A percentile compares a stretch with the other conserved stretches of the same genome.
phyloP scores from a whole-genome alignment of 345 rosid genomes.

The Lagerstroemia speciosa region DNA sequence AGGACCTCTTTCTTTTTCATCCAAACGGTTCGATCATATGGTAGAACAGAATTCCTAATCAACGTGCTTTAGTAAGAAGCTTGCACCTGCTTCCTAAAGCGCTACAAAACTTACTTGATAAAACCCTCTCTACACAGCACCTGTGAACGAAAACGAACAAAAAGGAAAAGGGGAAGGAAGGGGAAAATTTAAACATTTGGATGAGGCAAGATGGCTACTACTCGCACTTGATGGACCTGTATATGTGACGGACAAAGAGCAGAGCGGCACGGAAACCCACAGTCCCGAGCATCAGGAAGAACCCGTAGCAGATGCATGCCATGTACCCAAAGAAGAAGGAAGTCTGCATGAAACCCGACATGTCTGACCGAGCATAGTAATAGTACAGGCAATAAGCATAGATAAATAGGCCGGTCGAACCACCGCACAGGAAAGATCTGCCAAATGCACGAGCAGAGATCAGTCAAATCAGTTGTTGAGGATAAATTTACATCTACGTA shows the following conservation, averaged over 20 bases:
- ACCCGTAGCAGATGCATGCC: slow-evolving; percentile 47
- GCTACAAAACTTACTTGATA: slow-evolving; percentile 13
- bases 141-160: slow-evolving; percentile 1
- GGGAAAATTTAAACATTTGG: neutral
- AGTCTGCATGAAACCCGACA: slow-evolving; percentile 52
- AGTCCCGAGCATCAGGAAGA: slow-evolving; percentile 47
- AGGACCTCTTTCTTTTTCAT: neutral
- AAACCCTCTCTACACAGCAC: slow-evolving; percentile 10
- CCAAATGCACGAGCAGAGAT: neutral
- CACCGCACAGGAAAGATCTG: slow-evolving; percentile 49
- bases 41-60: neutral
- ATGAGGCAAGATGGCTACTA: slow-evolving; percentile 4
- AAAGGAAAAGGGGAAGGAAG: neutral
- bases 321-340: slow-evolving; percentile 49
- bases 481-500: neutral
- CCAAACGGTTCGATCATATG: neutral
- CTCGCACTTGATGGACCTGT: slow-evolving; percentile 45
- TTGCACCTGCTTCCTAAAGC: slow-evolving; percentile 9
- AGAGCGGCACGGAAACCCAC: slow-evolving; percentile 41
- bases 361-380: slow-evolving; percentile 35
- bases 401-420: slow-evolving; percentile 37
- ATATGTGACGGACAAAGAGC: slow-evolving; percentile 41
- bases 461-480: neutral
- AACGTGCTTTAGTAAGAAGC: neutral
- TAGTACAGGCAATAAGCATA: slow-evolving; percentile 42